Percentiles rank a stretch among this genome's conserved stretches.
Evolutionary conservation across 805 yeast species (phyloP).

Genomic region (Kuraishia ogatae): DNA sequence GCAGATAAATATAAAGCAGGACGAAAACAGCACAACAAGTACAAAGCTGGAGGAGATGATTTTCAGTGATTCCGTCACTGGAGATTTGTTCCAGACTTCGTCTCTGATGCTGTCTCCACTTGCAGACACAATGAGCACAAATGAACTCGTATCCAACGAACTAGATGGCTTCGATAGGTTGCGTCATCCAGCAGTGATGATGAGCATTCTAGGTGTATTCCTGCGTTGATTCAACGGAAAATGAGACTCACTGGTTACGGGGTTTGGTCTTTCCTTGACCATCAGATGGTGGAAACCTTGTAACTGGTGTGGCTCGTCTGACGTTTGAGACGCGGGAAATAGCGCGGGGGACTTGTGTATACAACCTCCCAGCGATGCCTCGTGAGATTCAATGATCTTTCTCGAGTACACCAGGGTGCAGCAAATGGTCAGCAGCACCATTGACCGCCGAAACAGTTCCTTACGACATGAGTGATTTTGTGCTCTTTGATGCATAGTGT

Average conservation of each 20-base stretch:
- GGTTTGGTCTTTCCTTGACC: neutral
- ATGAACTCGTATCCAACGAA: neutral
- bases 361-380: neutral
- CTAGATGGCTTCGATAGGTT: constrained; percentile 4
- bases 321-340: neutral
- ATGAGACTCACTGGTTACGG: neutral
- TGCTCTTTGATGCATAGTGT: constrained; percentile 3
- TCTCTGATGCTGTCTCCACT: neutral
- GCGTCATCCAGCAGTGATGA: constrained; percentile 8
- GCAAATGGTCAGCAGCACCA: constrained; percentile 7
- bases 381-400: neutral
- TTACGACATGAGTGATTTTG: constrained; percentile 5
- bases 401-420: neutral
- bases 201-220: neutral
- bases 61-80: neutral
- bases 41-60: neutral
- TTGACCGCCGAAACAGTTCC: constrained; percentile 1
- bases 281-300: neutral
- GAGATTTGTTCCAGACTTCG: neutral
- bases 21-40: neutral
- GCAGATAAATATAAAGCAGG: constrained; percentile 2
- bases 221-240: neutral
- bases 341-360: neutral
- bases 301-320: neutral
- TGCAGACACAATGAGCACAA: neutral